Base-by-base conservation (phyloP, 1,284 basidiomycete genomes). In the Tetrapyrgos nigripes region DNA sequence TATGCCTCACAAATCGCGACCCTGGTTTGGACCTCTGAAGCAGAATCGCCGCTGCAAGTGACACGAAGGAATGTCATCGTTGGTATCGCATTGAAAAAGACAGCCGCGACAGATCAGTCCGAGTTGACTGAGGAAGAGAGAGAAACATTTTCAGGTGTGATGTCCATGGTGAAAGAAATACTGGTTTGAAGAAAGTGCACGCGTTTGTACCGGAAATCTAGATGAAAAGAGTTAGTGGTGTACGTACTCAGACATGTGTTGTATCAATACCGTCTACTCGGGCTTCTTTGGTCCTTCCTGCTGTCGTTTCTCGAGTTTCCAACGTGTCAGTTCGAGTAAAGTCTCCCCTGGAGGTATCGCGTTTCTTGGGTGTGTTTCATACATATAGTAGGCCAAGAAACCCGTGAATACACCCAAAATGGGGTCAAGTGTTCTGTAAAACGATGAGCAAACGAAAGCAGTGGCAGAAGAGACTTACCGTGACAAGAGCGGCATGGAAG, bases 1-100 rank as follows among this genome's bases (percentile, higher is more conserved):
- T 97, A 96, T 71, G 88, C 88, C 0, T 80, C 88, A 4, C 96
- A 98, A 66, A 88, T 94, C 47, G 92, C 94, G 0, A 93, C 93
- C 0, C 81, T 96, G 8, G 73, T 96, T 1, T 97, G 93, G 92
- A 79, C 81, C 33, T 70, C 78, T 59, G 76, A 85, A 68, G 73
- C 78, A 50, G 67, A 78, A 55, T 70, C 70, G 53, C 66, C 73
- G 13, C 55, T 80, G 35, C 78, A 76, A 33, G 67, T 71, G 9
- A 70, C 79, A 44, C 78, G 83, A 58, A 78, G 79, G 57, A 81
- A 79, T 35, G 82, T 93, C 3, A 72, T 93, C 0, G 83, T 93
- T 43, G 91, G 92, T 1, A 76, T 93, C 44, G 88, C 92, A 3
- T 70, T 94, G 58, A 76, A 73, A 46, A 82, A 73, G 61, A 60